These are phyloP conservation scores for Erythrophleum ivorense DNA, from an alignment of 331 rosid genomes.

Conservation along the genomic window DNA sequence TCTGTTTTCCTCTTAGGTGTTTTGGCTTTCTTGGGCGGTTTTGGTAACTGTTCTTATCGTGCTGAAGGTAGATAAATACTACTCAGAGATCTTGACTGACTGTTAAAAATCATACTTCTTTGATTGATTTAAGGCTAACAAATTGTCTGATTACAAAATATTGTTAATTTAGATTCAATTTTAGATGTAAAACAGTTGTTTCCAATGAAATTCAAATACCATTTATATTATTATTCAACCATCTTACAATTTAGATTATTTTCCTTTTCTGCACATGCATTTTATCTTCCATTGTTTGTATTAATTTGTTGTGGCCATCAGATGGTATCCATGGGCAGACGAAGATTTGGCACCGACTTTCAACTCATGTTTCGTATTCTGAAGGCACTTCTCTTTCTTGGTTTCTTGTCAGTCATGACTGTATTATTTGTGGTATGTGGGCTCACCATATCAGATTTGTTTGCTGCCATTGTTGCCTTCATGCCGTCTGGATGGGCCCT, in stretches of 20 bases:
- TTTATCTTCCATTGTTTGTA: constrained; percentile 31
- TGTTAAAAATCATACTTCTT: not conserved
- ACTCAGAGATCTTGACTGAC: constrained; percentile 1
- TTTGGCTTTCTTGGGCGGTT: constrained; percentile 90
- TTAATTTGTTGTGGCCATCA: constrained; percentile 45
- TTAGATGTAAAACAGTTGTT: constrained; percentile 3
- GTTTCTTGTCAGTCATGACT: constrained; percentile 91
- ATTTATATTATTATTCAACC: constrained; percentile 7
- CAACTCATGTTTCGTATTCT: constrained; percentile 97
- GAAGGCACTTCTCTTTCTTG: constrained; percentile 93
- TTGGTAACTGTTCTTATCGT: constrained; percentile 68
- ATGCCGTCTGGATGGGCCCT: constrained; percentile 97
- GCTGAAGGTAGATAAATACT: constrained; percentile 68
- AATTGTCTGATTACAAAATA: not conserved
- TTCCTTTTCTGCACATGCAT: constrained; percentile 3
- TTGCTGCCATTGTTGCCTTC: constrained; percentile 90
- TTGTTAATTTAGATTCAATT: not conserved
- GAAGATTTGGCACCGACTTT: constrained; percentile 85
- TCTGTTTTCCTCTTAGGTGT: constrained; percentile 62
- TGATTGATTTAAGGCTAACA: not conserved
- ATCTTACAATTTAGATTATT: constrained; percentile 19
- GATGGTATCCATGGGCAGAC: constrained; percentile 98
- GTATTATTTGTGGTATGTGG: constrained; percentile 85
- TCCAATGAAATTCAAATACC: not conserved
- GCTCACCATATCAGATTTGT: constrained; percentile 84